Percentiles rank a stretch among this genome's conserved stretches.
Conservation (phyloP, 768 basidiomycete species). For the Cystobasidium tubakii region DNA sequence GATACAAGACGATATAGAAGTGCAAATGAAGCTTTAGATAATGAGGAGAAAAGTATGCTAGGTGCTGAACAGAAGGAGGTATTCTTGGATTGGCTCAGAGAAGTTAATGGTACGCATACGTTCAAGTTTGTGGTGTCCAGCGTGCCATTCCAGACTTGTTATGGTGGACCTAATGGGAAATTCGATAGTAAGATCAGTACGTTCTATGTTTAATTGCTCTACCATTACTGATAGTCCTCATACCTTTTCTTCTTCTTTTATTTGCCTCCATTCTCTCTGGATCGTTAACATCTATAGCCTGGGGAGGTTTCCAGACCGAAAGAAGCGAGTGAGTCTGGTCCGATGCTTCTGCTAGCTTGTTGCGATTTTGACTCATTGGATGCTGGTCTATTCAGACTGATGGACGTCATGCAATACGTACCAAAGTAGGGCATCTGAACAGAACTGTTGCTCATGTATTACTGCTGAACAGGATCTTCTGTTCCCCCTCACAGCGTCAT, state of each 20-base stretch:
- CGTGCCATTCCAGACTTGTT: slow-evolving; percentile 69
- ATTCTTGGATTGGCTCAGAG: slow-evolving; percentile 60
- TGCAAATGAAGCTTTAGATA: slow-evolving; percentile 49
- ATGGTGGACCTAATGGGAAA: slow-evolving; percentile 50
- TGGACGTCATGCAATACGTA: slow-evolving; percentile 60
- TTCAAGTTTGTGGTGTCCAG: slow-evolving; percentile 73
- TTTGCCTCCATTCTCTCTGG: background rate
- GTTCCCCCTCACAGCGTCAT: slow-evolving; percentile 34
- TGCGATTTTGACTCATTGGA: too few relatives aligned
- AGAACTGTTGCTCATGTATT: too few relatives aligned
- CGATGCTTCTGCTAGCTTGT: too few relatives aligned
- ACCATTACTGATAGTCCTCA: background rate
- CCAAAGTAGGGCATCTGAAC: slow-evolving; percentile 54
- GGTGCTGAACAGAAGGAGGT: slow-evolving; percentile 62
- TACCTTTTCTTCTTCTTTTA: background rate
- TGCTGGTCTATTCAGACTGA: slow-evolving; percentile 48
- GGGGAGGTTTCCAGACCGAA: slow-evolving; percentile 63
- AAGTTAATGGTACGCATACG: slow-evolving; percentile 65
- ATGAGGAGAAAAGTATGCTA: slow-evolving; percentile 60
- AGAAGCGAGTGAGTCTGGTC: slow-evolving; percentile 53
- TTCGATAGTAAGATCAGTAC: slow-evolving; percentile 36
- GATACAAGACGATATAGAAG: slow-evolving; percentile 64
- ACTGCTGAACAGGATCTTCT: too few relatives aligned
- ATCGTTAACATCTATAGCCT: slow-evolving; percentile 50
- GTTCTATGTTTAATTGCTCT: background rate